These are phyloP conservation scores for Tylopilus sp. DNA, from an alignment of 1,284 basidiomycete genomes.

Conservation along the genomic window DNA sequence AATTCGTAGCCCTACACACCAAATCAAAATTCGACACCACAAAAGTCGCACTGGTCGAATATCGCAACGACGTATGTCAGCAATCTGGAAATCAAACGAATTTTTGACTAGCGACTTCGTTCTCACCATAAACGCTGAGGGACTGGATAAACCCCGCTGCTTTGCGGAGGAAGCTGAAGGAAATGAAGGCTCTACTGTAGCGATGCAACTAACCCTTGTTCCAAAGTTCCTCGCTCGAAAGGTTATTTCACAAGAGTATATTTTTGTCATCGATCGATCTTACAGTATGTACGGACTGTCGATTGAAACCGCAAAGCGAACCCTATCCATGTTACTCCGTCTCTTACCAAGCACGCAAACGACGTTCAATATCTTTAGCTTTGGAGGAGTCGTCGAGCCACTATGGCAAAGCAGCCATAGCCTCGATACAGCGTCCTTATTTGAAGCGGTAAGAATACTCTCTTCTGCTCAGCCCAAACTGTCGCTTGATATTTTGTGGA, in stretches of 20 bases:
- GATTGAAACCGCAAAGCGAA: conserved; percentile 50
- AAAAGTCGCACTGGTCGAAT: conserved; percentile 43
- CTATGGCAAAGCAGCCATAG: conserved; percentile 51
- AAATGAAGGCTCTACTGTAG: conserved; percentile 47
- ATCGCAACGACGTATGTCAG: conserved; percentile 55
- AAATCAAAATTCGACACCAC: conserved; percentile 36
- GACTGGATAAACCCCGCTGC: conserved; percentile 62
- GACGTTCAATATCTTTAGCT: conserved; percentile 62
- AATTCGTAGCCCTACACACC: neutral
- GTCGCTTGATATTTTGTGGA: conserved; percentile 10
- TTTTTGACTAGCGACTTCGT: conserved; percentile 61
- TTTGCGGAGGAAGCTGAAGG: conserved; percentile 46
- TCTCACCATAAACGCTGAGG: conserved; percentile 55
- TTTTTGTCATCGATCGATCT: conserved; percentile 57
- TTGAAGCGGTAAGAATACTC: conserved; percentile 51
- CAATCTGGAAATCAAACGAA: conserved; percentile 47
- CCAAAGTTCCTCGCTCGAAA: conserved; percentile 57
- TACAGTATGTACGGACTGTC: conserved; percentile 48
- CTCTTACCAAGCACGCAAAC: conserved; percentile 46
- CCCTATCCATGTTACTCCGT: conserved; percentile 47
- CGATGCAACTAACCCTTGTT: conserved; percentile 63
- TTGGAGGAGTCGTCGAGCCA: conserved; percentile 46
- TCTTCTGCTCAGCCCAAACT: neutral
- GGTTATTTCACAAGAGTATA: conserved; percentile 51
- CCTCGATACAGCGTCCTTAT: conserved; percentile 48